These are phyloP conservation scores for Trichosporon sp. DNA, from an alignment of 1,284 basidiomycete species.

Conservation along the genomic window DNA sequence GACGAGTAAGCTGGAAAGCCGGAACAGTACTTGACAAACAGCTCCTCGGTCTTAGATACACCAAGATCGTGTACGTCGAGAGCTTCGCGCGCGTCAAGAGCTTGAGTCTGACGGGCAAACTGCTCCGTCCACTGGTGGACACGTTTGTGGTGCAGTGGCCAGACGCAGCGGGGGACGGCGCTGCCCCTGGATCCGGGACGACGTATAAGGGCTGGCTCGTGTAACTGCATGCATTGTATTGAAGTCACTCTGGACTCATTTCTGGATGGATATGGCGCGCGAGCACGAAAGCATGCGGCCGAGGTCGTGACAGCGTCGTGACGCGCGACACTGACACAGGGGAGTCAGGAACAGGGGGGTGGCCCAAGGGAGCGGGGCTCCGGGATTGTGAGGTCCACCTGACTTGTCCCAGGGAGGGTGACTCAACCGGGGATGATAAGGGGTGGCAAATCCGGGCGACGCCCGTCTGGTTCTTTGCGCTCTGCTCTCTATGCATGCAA, in stretches of 20 bases:
- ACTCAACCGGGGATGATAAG: conserved; percentile 14
- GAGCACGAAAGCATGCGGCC: not conserved
- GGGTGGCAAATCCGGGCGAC: conserved; percentile 12
- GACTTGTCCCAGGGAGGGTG: not conserved
- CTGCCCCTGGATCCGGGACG: not conserved
- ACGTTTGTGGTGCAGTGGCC: conserved; percentile 88
- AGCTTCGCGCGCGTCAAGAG: conserved; percentile 86
- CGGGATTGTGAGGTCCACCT: conserved; percentile 6
- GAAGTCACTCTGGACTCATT: too few relatives aligned
- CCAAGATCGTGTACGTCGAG: conserved; percentile 85
- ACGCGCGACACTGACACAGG: not conserved
- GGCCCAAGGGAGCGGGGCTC: not conserved
- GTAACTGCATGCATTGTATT: conserved; percentile 18
- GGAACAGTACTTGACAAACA: conserved; percentile 60
- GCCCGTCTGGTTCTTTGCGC: not conserved
- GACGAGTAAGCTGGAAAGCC: conserved; percentile 64
- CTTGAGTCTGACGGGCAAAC: conserved; percentile 80
- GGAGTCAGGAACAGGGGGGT: not conserved
- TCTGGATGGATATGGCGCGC: not conserved
- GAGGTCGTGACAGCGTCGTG: conserved; percentile 1
- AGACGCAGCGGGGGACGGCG: conserved; percentile 57
- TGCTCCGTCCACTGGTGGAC: conserved; percentile 80
- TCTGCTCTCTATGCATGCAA: not conserved
- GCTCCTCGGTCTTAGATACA: conserved; percentile 74
- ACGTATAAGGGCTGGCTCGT: conserved; percentile 33